Percentiles rank a stretch among this genome's conserved stretches.
Conservation (phyloP, 83 land plant genomes). For the Larix sibirica region DNA sequence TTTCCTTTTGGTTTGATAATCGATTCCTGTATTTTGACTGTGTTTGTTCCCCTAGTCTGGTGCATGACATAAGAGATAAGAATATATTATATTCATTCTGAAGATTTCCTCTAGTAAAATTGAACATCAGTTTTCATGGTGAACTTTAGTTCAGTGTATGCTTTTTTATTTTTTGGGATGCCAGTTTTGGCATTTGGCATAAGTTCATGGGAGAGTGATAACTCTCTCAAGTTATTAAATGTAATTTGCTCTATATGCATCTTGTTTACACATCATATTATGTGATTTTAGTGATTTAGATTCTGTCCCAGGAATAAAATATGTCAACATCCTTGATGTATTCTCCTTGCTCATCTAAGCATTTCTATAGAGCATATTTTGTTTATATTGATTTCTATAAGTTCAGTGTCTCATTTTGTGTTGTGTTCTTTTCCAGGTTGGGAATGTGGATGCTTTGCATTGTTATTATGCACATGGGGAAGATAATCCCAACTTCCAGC, state of each 20-base stretch:
- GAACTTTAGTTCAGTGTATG: background rate
- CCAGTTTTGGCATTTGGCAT: background rate
- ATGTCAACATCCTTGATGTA: background rate
- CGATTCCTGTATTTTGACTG: too few relatives aligned
- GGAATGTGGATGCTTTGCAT: conserved; percentile 85
- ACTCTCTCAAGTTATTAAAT: background rate
- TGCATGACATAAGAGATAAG: background rate
- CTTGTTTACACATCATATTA: background rate
- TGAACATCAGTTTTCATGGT: background rate
- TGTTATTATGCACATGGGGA: conserved; percentile 99
- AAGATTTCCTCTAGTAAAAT: background rate
- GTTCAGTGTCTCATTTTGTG: background rate
- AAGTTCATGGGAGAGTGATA: background rate
- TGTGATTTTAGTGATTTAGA: background rate
- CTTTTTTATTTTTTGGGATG: background rate
- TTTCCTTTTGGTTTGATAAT: too few relatives aligned
- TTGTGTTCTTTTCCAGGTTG: conserved; percentile 49
- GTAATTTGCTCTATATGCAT: background rate
- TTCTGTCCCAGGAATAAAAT: background rate
- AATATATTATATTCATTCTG: too few relatives aligned
- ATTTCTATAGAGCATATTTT: background rate
- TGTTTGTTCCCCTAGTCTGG: background rate
- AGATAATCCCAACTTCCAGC: conserved; percentile 82
- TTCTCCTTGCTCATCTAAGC: background rate
- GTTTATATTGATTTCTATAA: background rate